Conservation (phyloP, 1,139 yeast genomes). For the Blastobotrys niveus region DNA sequence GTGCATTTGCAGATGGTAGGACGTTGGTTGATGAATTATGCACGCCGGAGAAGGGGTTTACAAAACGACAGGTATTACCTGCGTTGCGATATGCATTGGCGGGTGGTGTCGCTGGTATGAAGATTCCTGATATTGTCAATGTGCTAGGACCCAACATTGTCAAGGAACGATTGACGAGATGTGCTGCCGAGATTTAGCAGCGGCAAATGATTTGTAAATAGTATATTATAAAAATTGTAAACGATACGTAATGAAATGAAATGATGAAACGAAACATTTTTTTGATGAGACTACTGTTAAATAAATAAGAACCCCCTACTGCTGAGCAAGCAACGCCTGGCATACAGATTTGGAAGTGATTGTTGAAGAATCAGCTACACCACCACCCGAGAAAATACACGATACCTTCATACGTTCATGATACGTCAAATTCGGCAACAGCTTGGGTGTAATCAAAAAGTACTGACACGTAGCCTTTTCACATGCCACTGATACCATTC, state of each 20-base stretch:
- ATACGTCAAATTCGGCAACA: conserved; percentile 71
- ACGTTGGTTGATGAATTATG: not conserved
- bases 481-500: conserved; percentile 84
- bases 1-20: no score
- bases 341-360: no score
- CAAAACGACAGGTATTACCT: conserved; percentile 46
- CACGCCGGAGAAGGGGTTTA: conserved; percentile 2
- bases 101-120: conserved; percentile 59
- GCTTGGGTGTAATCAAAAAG: conserved; percentile 87
- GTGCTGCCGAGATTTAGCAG: not conserved
- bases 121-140: conserved; percentile 12
- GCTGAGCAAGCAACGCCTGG: no score
- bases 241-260: not conserved
- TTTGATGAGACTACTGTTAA: no score
- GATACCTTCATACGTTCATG: conserved; percentile 80
- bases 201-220: not conserved
- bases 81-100: conserved; percentile 66
- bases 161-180: not conserved
- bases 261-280: not conserved
- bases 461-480: conserved; percentile 59
- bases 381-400: conserved; percentile 70
- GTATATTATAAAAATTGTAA: no score
- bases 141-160: conserved; percentile 8
- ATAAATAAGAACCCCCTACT: no score
- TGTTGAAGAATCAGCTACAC: no score